These are phyloP conservation scores for Cladosporium sp. DNA, from an alignment of 2,329 filamentous ascomycete species.

Conservation along the genomic window DNA sequence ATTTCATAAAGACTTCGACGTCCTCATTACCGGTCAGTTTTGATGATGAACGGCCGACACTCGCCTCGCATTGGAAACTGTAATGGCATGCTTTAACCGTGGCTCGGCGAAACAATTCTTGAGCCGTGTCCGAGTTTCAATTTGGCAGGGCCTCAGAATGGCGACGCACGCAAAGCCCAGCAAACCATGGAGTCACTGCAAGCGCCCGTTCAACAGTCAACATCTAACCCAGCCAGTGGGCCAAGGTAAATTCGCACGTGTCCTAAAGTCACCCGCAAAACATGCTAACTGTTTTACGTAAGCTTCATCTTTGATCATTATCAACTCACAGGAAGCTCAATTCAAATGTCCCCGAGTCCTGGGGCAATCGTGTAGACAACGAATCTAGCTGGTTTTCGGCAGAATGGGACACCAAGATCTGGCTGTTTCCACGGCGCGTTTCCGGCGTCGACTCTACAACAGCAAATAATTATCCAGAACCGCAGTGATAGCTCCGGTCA, in stretches of 20 bases:
- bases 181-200: constrained; percentile 14
- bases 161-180: constrained; percentile 20
- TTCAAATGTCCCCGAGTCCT: background rate
- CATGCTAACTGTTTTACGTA: background rate
- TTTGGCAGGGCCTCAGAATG: constrained; percentile 20
- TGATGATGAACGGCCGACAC: background rate
- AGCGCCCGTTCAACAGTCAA: background rate
- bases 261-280: background rate
- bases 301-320: background rate
- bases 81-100: background rate
- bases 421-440: background rate
- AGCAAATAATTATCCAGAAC: constrained; percentile 18
- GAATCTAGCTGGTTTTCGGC: constrained; percentile 9
- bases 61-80: background rate
- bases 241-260: constrained; percentile 6
- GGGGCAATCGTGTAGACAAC: background rate
- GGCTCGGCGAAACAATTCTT: constrained; percentile 22
- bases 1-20: background rate
- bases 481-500: constrained; percentile 21
- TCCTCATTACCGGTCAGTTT: background rate
- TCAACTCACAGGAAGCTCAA: background rate
- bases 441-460: constrained; percentile 11
- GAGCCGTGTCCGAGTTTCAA: constrained; percentile 23
- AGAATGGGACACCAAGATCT: background rate
- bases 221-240: constrained; percentile 1